Percentiles rank a stretch among this genome's conserved stretches.
Evolutionary conservation across 768 basidiomycete species (phyloP).

Genomic region (Pisolithus tinctorius): DNA sequence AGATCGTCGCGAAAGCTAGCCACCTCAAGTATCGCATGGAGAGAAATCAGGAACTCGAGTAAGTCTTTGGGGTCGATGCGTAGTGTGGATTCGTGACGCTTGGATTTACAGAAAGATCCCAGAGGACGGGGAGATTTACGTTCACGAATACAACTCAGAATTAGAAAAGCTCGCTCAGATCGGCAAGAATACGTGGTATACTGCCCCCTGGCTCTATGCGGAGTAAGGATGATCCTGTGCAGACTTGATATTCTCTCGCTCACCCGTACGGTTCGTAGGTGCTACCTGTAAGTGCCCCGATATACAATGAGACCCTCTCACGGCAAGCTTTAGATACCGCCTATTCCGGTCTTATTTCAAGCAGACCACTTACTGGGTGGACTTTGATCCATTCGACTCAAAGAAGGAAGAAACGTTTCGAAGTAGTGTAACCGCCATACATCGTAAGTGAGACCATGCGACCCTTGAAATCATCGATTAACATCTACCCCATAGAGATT

Average conservation of each 20-base stretch:
- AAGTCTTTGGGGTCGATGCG: slow-evolving; percentile 28
- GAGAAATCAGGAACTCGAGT: slow-evolving; percentile 63
- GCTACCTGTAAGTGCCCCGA: slow-evolving; percentile 66
- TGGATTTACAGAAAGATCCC: slow-evolving; percentile 48
- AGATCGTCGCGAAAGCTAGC: slow-evolving; percentile 63
- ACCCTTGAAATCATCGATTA: too few relatives aligned
- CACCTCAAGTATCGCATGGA: slow-evolving; percentile 82
- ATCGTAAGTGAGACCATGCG: slow-evolving; percentile 44
- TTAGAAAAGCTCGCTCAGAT: slow-evolving; percentile 43
- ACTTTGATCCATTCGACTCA: slow-evolving; percentile 75
- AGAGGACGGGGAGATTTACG: slow-evolving; percentile 68
- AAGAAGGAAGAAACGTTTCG: slow-evolving; percentile 82
- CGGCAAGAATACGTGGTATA: slow-evolving; percentile 75
- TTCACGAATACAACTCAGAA: slow-evolving; percentile 72
- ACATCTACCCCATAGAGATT: slow-evolving; percentile 44
- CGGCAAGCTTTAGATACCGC: slow-evolving; percentile 57
- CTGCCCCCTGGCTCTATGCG: slow-evolving; percentile 89
- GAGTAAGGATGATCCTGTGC: slow-evolving; percentile 50
- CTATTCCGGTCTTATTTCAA: slow-evolving; percentile 69
- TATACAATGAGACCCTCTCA: slow-evolving; percentile 3
- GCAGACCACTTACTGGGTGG: slow-evolving; percentile 59
- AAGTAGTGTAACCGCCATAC: slow-evolving; percentile 69
- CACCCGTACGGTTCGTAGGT: slow-evolving; percentile 34
- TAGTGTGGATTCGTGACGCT: neutral
- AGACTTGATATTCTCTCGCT: neutral